Evolutionary conservation across 495 filamentous ascomycete genomes (phyloP), one percentile per base, ranked within the genome.

Genomic region (Articulospora tetracladia): DNA sequence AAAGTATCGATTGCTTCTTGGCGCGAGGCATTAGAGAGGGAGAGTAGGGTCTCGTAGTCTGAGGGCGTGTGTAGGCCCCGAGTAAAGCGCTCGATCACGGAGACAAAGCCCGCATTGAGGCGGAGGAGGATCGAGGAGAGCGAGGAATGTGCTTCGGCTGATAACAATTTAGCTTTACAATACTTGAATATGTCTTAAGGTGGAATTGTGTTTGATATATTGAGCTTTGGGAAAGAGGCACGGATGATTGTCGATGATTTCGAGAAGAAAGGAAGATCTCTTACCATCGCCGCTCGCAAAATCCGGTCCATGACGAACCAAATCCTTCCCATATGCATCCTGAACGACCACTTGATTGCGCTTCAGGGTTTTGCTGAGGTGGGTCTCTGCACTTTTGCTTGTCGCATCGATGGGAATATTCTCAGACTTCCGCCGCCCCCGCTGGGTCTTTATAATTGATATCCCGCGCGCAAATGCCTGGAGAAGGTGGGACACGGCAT

Each of bases 261-360:
- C 19, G 11, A 50, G 13, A 6, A 48, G 47, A 54, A 30, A 24
- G 53, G 39, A n/a, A n/a, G n/a, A 34, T 17, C 3, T 28, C 57
- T 51, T 57, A 69, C 66, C 61, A 60, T 69, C 66, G 22, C 66
- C 66, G 39, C 27, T 53, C 22, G 60, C 63, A 57, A 66, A 69
- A 1, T 51, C 48, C 22, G 28, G 32, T n/a, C 66, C 66, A 51
- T 56, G 56, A 1, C 55, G 47, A 2, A 30, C 53, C 17, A 61
- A 23, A 26, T 66, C 60, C 32, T 49, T 48, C 11, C 30, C 25
- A 46, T 66, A 69, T 15, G 60, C 58, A 25, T 49, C 57, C 55
- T 66, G 59, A 3, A 69, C 63, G 47, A 64, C 60, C 11, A 32
- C 10, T 30, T 58, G 58, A 25, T 60, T 59, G 46, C 57, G 53